Conservation (phyloP, 2,329 filamentous ascomycete genomes). For the Penicillium sp. region DNA sequence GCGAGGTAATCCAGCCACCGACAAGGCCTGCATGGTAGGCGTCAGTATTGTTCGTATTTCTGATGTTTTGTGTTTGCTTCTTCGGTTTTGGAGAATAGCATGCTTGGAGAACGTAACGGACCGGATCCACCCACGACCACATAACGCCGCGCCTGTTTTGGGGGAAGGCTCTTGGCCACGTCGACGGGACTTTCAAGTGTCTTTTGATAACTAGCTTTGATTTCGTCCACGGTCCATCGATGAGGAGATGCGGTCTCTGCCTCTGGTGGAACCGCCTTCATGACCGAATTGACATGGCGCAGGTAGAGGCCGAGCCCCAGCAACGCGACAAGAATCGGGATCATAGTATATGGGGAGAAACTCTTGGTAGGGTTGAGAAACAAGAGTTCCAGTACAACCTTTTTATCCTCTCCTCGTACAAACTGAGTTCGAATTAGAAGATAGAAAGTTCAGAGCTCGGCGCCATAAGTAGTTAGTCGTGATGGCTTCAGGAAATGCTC, state of each 20-base stretch:
- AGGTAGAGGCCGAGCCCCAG: conserved; percentile 31
- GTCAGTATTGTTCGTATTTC: neutral
- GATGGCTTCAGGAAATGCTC: neutral
- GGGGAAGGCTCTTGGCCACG: conserved; percentile 39
- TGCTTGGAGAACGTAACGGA: conserved; percentile 25
- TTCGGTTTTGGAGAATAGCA: neutral
- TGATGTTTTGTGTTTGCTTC: neutral
- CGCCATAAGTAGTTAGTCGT: neutral
- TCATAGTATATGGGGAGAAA: neutral
- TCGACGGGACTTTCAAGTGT: conserved; percentile 34
- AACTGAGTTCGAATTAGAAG: neutral
- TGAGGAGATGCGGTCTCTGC: conserved; percentile 29
- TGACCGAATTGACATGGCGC: conserved; percentile 35
- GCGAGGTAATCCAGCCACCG: conserved; percentile 59
- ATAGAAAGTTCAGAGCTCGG: neutral
- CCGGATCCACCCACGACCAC: conserved; percentile 46
- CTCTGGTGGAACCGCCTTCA: conserved; percentile 33
- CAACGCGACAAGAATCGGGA: conserved; percentile 17
- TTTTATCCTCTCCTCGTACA: neutral
- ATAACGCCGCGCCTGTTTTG: conserved; percentile 43
- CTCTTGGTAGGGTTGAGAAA: neutral
- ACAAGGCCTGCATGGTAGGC: conserved; percentile 52
- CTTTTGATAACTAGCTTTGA: conserved; percentile 37
- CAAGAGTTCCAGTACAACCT: too few species aligned
- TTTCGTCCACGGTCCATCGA: conserved; percentile 41